Base-by-base conservation (phyloP, 768 basidiomycete species). In the Collybia mongolica region DNA sequence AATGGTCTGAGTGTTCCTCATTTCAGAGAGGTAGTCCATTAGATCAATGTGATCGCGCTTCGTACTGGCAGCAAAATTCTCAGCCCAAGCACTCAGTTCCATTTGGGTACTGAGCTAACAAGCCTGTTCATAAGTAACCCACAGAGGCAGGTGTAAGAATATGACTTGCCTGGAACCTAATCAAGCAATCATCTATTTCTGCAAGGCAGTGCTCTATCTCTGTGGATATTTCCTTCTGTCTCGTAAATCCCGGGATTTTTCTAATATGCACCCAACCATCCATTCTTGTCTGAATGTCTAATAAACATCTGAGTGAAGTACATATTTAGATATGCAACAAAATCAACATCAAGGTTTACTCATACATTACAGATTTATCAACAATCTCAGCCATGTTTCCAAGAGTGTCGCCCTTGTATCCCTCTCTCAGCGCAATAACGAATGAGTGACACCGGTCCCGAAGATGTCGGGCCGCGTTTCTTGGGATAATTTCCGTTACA, bases 71-170 rank as follows among this genome's bases (percentile, higher is more conserved):
- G 61, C 58, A 53, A 79, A 72, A 24, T 75, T 71, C 6, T 60
- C 54, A 54, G 81, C 79, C 81, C 81, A 83, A 6, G 62, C 60
- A 39, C 71, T 73, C 15, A 76, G 69, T 37, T 75, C 77, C 5
- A 75, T 56, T 20, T 74, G 71, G 18, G 79, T 75, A 14, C 64
- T 62, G 40, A 83, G 54, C 81, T 81, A 48, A 6, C n/a, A 14
- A 9, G 2, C 11, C 3, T 32, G 2, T 32, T 32, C 11, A 32
- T 32, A 32, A 12, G 11, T 32, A 3, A 3, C 32, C 5, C 4
- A 32, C 11, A 32, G 14, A 32, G 11, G 14, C 11, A 14, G 7
- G 11, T 32, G 5, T 14, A 32, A 12, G 11, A 9, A 28, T 5
- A 6, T 9, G 32, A 32, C 11, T 44, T 22, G 80, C 82, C 57